Evolutionary conservation across 495 filamentous ascomycete species (phyloP).

Genomic region (Cairneyella variabilis): DNA sequence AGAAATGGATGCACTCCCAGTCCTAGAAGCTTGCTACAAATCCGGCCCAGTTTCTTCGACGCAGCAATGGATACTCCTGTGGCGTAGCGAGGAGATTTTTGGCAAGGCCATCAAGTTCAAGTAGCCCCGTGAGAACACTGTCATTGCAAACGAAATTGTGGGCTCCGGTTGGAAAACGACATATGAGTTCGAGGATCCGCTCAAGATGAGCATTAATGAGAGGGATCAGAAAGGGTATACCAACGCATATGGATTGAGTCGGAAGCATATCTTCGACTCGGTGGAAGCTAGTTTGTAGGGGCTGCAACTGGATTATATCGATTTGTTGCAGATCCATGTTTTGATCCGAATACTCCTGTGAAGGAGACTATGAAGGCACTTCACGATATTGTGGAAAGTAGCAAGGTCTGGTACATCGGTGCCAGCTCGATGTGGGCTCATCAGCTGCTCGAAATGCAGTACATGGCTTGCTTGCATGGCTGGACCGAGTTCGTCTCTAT

Average conservation of each 20-base stretch:
- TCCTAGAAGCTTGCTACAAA: constrained; percentile 64
- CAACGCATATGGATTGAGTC: constrained; percentile 38
- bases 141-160: constrained; percentile 76
- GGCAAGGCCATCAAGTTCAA: constrained; percentile 73
- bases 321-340: constrained; percentile 61
- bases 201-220: constrained; percentile 2
- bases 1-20: constrained; percentile 57
- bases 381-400: constrained; percentile 52
- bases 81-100: constrained; percentile 68
- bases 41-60: constrained; percentile 71
- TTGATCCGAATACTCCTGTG: constrained; percentile 40
- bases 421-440: constrained; percentile 60
- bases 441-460: constrained; percentile 62
- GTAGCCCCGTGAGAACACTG: constrained; percentile 68
- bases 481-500: constrained; percentile 36
- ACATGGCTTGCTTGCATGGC: constrained; percentile 53
- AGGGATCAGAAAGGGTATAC: constrained; percentile 6
- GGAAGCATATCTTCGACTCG: constrained; percentile 57
- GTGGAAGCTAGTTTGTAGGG: constrained; percentile 53
- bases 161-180: constrained; percentile 35
- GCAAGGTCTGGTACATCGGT: constrained; percentile 58
- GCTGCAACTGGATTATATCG: constrained; percentile 54
- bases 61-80: constrained; percentile 66
- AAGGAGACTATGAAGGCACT: constrained; percentile 62
- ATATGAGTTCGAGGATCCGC: neutral